Evolutionary conservation across 2,329 filamentous ascomycete genomes (phyloP), one percentile per base, ranked within the genome.

Genomic region (Exophiala spinifera): DNA sequence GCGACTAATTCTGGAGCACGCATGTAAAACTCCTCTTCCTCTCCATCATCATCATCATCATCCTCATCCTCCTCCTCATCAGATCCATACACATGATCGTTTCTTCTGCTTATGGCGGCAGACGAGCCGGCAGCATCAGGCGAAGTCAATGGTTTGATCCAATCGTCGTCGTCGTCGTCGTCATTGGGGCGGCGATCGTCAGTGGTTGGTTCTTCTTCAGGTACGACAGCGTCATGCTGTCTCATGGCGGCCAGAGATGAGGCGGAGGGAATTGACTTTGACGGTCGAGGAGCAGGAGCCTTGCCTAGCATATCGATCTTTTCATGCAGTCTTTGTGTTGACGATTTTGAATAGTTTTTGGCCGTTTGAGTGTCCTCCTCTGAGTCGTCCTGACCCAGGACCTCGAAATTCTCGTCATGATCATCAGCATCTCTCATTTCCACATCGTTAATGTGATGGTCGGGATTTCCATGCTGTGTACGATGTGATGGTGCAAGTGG

Each of bases 281-380:
- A 75, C 5, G 71, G 68, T 43, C 75, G 67, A 34, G 72, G 66
- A 62, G 76, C 67, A 49, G 76, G 74, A 56, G 79, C 73, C 70
- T 85, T 77, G 33, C 80, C 81, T 36, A 87, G 77, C 78, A 85
- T 82, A 59, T 85, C 95, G 64, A 99, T 97, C 64, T 91, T 90
- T 65, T 97, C 92, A 61, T 96, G 91, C 14, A 99, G 77, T 40
- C 89, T 81, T 69, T 97, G 91, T 0, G 94, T 96, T n/a, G 94
- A 95, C 0, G 90, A 91, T 69, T 95, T 95, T 71, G 85, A 90
- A 66, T 92, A 86, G 1, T 80, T 70, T 62, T 78, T 81, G 4
- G 80, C 78, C 25, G 77, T 76, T 40, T 79, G 79, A 1, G 72
- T 69, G 14, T 74, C 70, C 10, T 70, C 66, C 46, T 78, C 72